Evolutionary conservation across 2,329 filamentous ascomycete genomes (phyloP).

Genomic region (Dactylellina drechsleri): DNA sequence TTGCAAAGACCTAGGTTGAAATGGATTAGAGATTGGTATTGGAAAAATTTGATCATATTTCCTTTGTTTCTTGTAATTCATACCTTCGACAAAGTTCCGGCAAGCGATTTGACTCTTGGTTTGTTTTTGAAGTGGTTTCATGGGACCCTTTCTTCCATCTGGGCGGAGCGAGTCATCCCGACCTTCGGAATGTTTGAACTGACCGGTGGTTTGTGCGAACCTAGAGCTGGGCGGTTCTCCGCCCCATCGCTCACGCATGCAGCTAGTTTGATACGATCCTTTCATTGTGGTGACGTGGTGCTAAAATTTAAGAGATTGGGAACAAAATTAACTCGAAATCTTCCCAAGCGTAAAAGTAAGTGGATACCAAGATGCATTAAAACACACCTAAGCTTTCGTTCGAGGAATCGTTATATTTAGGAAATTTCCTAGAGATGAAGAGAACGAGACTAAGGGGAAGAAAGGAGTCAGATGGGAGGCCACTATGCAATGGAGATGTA

Average conservation of each 20-base stretch:
- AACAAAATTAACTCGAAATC: not conserved
- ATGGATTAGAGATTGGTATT: not conserved
- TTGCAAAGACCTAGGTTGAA: not conserved
- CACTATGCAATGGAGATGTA: too few relatives aligned
- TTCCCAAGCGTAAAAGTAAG: not conserved
- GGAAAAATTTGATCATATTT: too few relatives aligned
- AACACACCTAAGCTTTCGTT: too few relatives aligned
- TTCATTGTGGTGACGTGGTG: conserved; percentile 9
- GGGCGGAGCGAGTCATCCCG: not conserved
- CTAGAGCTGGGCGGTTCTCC: conserved; percentile 9
- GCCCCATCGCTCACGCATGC: conserved; percentile 19
- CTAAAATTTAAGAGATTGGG: not conserved
- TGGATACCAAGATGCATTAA: too few relatives aligned
- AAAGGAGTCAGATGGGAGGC: too few relatives aligned
- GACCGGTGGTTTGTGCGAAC: not conserved
- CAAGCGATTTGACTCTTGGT: not conserved
- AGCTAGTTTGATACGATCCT: conserved; percentile 15
- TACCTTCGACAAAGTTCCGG: not conserved
- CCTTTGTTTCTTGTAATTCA: too few relatives aligned
- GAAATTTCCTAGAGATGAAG: too few relatives aligned
- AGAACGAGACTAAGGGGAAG: too few relatives aligned
- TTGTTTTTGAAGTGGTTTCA: too few relatives aligned
- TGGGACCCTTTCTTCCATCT: too few relatives aligned
- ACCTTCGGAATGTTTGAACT: conserved; percentile 11
- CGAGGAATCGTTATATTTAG: too few relatives aligned